A percentile compares a stretch with the other conserved stretches of the same genome.
phyloP scores from a whole-genome alignment of 208 protist genomes.

The Herpetomonas samuelpessoai region DNA sequence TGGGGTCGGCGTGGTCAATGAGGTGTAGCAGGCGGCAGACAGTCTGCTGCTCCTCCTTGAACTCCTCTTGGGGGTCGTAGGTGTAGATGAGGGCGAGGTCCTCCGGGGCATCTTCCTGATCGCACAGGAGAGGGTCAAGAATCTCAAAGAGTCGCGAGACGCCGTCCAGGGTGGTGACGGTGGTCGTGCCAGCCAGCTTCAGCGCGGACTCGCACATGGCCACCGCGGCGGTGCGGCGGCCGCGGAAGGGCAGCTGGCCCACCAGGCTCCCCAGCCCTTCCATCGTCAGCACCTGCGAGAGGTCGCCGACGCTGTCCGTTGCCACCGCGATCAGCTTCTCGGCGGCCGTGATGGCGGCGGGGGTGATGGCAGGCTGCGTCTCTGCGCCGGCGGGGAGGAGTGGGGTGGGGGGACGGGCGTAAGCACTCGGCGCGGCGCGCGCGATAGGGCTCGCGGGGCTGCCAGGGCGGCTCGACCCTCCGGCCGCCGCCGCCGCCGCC shows the following conservation, averaged over 20 bases:
- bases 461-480: not conserved
- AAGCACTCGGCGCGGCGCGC: not conserved
- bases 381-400: conserved; percentile 7
- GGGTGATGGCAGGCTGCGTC: conserved; percentile 7
- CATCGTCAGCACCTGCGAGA: conserved; percentile 65
- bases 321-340: conserved; percentile 23
- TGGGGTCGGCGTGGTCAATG: conserved; percentile 70
- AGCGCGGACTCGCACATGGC: conserved; percentile 45
- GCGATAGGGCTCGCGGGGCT: too few relatives aligned
- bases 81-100: conserved; percentile 32
- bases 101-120: conserved; percentile 52
- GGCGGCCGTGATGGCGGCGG: conserved; percentile 23
- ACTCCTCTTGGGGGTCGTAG: conserved; percentile 62
- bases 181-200: conserved; percentile 13
- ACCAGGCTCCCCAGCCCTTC: conserved; percentile 56
- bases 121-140: conserved; percentile 74
- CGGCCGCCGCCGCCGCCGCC: not conserved
- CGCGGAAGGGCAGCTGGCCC: conserved; percentile 51
- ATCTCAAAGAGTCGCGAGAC: conserved; percentile 80
- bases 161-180: conserved; percentile 55
- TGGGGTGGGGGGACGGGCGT: not conserved
- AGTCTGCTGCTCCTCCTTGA: conserved; percentile 90
- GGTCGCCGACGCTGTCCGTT: conserved; percentile 11
- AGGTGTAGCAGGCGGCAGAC: conserved; percentile 92
- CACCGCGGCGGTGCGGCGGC: conserved; percentile 53